Evolutionary conservation across 2,329 filamentous ascomycete species (phyloP), one percentile per base, ranked within the genome.

Genomic region (Exophiala aquamarina): DNA sequence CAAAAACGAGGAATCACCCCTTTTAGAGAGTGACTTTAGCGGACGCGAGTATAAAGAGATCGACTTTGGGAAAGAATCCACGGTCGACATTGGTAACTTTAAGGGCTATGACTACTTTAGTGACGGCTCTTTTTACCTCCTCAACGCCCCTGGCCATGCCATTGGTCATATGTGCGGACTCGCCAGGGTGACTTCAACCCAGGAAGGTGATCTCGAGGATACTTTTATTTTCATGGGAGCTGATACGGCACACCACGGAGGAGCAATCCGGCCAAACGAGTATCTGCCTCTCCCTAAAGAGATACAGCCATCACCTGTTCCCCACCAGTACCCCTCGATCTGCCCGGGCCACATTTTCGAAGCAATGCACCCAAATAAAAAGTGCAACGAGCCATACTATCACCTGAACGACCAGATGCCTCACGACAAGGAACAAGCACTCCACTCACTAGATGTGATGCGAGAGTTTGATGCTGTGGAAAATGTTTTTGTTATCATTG

Each of bases 171-270:
- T 77, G 14, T 71, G 70, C 47, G 77, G 66, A 3, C 64, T 81
- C 0, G 76, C 72, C 2, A 64, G 76, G 4, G 72, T 69, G 0
- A 66, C 65, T 1, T 55, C 59, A 1, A 61, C 74, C 8, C 59
- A 73, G 58, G 65, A 37, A 59, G 62, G 33, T 23, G 45, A 6
- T 60, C 61, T 33, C 48, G 59, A 59, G 17, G 38, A 44, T 10
- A 59, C 62, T 0, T 79, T 78, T 55, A 66, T 78, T 20, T 68
- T 77, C 55, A 71, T 78, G 64, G 75, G 72, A 14, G 75, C 70
- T 9, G 76, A 78, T 56, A 63, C 67, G 4, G 69, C 65, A 18
- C 74, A 77, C 49, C 69, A 75, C 43, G 61, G 60, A 0, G 64
- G 63, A 3, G 54, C 56, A 10, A 56, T 68, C 18, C 50, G 67